These are phyloP conservation scores for Claviceps sp. DNA, from an alignment of 2,329 filamentous ascomycete species.

Conservation along the genomic window DNA sequence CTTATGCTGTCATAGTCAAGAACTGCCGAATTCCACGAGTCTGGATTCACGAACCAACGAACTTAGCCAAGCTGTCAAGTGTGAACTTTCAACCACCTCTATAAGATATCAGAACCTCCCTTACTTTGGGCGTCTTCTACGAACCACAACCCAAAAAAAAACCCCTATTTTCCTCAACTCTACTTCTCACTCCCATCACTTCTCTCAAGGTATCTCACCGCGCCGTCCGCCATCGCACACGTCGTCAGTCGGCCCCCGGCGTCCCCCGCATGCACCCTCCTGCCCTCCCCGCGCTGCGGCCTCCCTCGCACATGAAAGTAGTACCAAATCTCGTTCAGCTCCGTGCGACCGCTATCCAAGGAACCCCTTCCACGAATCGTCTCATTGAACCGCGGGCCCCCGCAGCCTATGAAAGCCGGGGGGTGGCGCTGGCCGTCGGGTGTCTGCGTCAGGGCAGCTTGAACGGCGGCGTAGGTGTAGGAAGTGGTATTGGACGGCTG, in stretches of 20 bases:
- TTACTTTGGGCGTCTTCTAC: background rate
- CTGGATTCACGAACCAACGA: no score
- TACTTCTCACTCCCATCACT: constrained; percentile 17
- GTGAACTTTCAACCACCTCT: no score
- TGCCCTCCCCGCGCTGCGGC: constrained; percentile 36
- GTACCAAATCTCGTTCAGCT: constrained; percentile 52
- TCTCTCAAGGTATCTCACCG: constrained; percentile 42
- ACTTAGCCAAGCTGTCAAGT: no score
- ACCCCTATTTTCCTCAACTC: background rate
- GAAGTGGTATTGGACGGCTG: constrained; percentile 42
- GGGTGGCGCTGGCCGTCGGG: constrained; percentile 31
- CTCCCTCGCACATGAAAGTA: constrained; percentile 47
- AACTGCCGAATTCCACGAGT: no score
- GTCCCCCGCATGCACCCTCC: constrained; percentile 28
- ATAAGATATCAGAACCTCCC: no score
- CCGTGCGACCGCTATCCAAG: constrained; percentile 41
- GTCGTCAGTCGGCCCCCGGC: constrained; percentile 36
- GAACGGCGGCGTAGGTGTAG: constrained; percentile 40
- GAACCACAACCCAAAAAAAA: background rate
- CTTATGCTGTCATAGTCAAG: no score
- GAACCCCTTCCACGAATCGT: constrained; percentile 42
- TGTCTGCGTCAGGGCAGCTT: constrained; percentile 32
- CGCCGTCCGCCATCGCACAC: constrained; percentile 40
- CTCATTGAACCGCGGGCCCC: constrained; percentile 45
- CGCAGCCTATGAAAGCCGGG: constrained; percentile 47